Conservation (phyloP, 768 basidiomycete species). For the Boletus subcaerulescens region DNA sequence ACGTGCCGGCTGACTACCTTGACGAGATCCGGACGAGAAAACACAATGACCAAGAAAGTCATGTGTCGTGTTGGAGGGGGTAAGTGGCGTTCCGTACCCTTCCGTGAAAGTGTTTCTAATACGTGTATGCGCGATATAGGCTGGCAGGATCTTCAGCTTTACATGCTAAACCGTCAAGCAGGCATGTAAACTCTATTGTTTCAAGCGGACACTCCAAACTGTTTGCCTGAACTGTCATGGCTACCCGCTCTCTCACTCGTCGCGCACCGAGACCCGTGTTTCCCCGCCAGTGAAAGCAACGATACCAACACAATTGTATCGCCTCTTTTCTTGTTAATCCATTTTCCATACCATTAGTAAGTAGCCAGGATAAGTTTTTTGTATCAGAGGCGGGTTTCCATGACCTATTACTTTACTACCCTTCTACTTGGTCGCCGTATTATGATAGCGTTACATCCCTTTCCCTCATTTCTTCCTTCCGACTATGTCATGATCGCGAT, state of each 20-base stretch:
- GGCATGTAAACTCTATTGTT: slow-evolving; percentile 43
- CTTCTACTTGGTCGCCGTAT: slow-evolving; percentile 9
- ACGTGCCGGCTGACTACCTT: slow-evolving; percentile 79
- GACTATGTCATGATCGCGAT: not conserved
- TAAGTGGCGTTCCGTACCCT: slow-evolving; percentile 33
- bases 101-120: slow-evolving; percentile 4
- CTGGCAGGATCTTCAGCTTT: slow-evolving; percentile 78
- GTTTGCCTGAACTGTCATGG: not conserved
- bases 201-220: not conserved
- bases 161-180: slow-evolving; percentile 73
- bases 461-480: not conserved
- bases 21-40: slow-evolving; percentile 51
- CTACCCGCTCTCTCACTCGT: not conserved
- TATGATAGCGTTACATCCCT: not conserved
- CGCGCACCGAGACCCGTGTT: slow-evolving; percentile 3
- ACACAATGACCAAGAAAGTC: slow-evolving; percentile 69
- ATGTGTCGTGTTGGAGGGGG: slow-evolving; percentile 91
- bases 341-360: not conserved
- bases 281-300: slow-evolving; percentile 11
- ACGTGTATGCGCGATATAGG: slow-evolving; percentile 36
- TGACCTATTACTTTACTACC: slow-evolving; percentile 14
- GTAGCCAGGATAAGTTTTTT: not conserved
- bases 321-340: slow-evolving; percentile 5
- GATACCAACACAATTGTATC: slow-evolving; percentile 29
- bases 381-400: not conserved